phyloP scores from a whole-genome alignment of 179 eudicot species.

The Pouteria campechiana region DNA sequence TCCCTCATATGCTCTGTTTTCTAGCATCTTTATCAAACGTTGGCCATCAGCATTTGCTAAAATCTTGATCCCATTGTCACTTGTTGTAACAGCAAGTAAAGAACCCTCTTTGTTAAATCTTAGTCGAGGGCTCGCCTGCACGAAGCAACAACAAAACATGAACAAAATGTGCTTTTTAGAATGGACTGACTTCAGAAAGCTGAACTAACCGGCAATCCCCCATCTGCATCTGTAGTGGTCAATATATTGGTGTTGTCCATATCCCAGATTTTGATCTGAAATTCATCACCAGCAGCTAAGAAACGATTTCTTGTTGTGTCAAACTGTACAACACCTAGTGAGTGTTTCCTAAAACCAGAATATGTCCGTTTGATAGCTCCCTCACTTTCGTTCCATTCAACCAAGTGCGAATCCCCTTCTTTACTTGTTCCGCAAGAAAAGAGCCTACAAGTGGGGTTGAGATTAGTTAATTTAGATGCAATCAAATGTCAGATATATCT shows the following conservation, averaged over 20 bases:
- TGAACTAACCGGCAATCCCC: constrained; percentile 64
- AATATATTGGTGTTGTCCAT: constrained; percentile 62
- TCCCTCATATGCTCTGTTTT: constrained; percentile 51
- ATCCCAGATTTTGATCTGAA: constrained; percentile 74
- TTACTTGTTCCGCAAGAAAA: constrained; percentile 87
- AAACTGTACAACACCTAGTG: constrained; percentile 69
- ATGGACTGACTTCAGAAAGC: neutral
- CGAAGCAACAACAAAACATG: neutral
- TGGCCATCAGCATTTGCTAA: constrained; percentile 69
- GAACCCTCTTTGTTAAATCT: constrained; percentile 71
- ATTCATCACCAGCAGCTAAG: constrained; percentile 91
- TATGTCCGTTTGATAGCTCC: constrained; percentile 71
- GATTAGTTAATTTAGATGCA: no score
- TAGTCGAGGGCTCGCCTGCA: constrained; percentile 69
- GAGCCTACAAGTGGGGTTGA: constrained; percentile 39
- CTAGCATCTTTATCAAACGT: constrained; percentile 50
- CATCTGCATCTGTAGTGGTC: constrained; percentile 58
- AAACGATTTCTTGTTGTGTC: constrained; percentile 68
- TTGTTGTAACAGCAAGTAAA: constrained; percentile 62
- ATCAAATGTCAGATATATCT: no score
- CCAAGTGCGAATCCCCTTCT: constrained; percentile 75
- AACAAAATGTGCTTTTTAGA: neutral
- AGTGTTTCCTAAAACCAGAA: constrained; percentile 61
- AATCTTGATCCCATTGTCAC: constrained; percentile 67
- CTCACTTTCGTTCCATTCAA: constrained; percentile 87